Conservation (phyloP, 1,284 basidiomycete genomes). For the Xerocomus amazonicus region DNA sequence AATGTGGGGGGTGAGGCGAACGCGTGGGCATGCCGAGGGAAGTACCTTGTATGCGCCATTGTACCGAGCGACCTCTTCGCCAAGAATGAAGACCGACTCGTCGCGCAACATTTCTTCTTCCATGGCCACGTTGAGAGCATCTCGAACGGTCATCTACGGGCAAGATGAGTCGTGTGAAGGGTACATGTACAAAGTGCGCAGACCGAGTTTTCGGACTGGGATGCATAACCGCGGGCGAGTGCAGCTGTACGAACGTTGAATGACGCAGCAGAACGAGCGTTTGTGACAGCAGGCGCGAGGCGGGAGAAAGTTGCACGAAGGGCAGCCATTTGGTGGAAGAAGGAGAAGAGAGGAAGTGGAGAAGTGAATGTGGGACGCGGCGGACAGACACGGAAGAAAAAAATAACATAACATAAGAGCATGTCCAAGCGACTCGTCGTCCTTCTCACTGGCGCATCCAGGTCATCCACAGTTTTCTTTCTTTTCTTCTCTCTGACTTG, state of each 20-base stretch:
- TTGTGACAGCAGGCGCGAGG: constrained; percentile 54
- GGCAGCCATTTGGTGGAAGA: constrained; percentile 49
- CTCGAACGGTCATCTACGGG: constrained; percentile 91
- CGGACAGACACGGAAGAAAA: constrained; percentile 28
- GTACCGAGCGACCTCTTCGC: constrained; percentile 98
- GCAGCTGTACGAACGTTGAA: constrained; percentile 41
- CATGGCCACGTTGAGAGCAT: constrained; percentile 97
- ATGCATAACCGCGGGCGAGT: constrained; percentile 58
- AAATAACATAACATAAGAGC: constrained; percentile 36
- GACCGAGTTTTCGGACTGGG: constrained; percentile 60
- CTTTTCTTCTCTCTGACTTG: background rate
- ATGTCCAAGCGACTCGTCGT: constrained; percentile 35
- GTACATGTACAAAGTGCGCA: constrained; percentile 14
- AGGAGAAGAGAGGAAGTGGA: constrained; percentile 27
- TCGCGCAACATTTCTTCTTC: constrained; percentile 99
- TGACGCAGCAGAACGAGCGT: constrained; percentile 39
- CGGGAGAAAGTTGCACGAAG: constrained; percentile 62
- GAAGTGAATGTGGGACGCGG: constrained; percentile 9
- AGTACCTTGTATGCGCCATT: constrained; percentile 98
- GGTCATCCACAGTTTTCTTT: constrained; percentile 36
- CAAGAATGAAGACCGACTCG: constrained; percentile 92
- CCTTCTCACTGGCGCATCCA: constrained; percentile 75
- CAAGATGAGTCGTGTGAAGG: constrained; percentile 7
- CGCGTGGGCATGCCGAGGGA: constrained; percentile 3
- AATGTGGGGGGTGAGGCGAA: constrained; percentile 6